These are phyloP conservation scores for Septoria linicola DNA, from an alignment of 2,329 filamentous ascomycete species.

Conservation along the genomic window DNA sequence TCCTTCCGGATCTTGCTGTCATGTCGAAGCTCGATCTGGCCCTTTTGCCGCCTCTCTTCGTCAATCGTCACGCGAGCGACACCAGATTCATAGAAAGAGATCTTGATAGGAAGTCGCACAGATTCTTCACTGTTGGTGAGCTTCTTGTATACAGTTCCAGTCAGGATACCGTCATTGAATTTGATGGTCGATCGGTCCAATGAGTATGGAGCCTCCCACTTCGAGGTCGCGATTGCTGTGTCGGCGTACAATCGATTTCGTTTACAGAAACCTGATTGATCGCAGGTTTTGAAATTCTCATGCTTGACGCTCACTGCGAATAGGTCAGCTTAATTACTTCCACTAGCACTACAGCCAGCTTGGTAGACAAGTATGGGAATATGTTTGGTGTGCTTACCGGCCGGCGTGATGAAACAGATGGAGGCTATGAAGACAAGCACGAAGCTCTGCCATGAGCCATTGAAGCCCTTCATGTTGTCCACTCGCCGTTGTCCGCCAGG, in stretches of 20 bases:
- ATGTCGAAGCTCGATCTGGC: slow-evolving; percentile 83
- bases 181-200: slow-evolving; percentile 69
- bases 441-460: slow-evolving; percentile 60
- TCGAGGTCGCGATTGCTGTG: slow-evolving; percentile 62
- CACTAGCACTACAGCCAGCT: neutral
- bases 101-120: slow-evolving; percentile 75
- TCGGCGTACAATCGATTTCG: slow-evolving; percentile 91
- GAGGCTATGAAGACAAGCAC: slow-evolving; percentile 61
- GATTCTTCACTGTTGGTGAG: slow-evolving; percentile 64
- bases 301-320: slow-evolving; percentile 78
- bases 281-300: slow-evolving; percentile 94
- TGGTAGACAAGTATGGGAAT: too few relatives aligned
- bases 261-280: slow-evolving; percentile 95
- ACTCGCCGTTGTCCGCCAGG: slow-evolving; percentile 11
- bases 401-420: slow-evolving; percentile 61
- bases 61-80: slow-evolving; percentile 84
- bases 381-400: slow-evolving; percentile 64
- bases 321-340: neutral
- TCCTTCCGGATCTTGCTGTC: slow-evolving; percentile 83
- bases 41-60: slow-evolving; percentile 84
- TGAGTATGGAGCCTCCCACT: slow-evolving; percentile 79
- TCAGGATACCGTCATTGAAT: slow-evolving; percentile 76
- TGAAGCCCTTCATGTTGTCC: slow-evolving; percentile 25
- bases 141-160: slow-evolving; percentile 78
- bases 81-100: slow-evolving; percentile 88